Base-by-base conservation (phyloP, 2,329 filamentous ascomycete genomes). In the Raffaelea arxii region DNA sequence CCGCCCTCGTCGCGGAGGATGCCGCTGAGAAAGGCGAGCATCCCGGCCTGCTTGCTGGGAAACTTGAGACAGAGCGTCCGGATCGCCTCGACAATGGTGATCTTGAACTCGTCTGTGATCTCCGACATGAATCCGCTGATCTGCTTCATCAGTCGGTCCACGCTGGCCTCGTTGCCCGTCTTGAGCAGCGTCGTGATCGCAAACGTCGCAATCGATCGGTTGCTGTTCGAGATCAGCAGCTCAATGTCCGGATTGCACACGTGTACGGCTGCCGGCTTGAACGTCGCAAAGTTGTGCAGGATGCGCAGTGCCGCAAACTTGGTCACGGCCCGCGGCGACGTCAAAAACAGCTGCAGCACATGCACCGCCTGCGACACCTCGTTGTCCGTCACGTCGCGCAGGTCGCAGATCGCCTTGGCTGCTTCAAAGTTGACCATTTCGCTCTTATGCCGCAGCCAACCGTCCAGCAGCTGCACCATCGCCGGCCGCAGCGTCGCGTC, bases 401-500 rank as follows among this genome's bases (percentile, higher is more conserved):
- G 84, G 58, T 94, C 86, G 70, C 90, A 94, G 59, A 98, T 95
- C 44, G 91, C 91, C 75, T 97, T 97, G 53, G 92, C 92, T 46
- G 92, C 92, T 69, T 98, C 92, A 56, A 98, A 96, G 72, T 96
- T 97, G 68, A 98, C 90, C 88, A 95, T 94, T 65, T 97, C 92
- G 66, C 89, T 94, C 82, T 98, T 97, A 68, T 97, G 91, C 64
- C 90, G 81, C 65, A 98, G 71, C 91, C 91, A 97, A 59, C 89
- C 86, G 64, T 97, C 91, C 58, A 98, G 78, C 55, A 98, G 79
- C 67, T 90, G 83, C 79, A 95, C 92, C 92, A 98, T 98, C 50
- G 90, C 89, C 70, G 86, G 94, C 56, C 91, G 76, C 59, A 97
- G 75, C 54, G 87, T 84, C 35, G 80, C 77, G 58, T 98, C 92